These are phyloP conservation scores for Penicillium herquei DNA, from an alignment of 495 filamentous ascomycete genomes.

Conservation along the genomic window DNA sequence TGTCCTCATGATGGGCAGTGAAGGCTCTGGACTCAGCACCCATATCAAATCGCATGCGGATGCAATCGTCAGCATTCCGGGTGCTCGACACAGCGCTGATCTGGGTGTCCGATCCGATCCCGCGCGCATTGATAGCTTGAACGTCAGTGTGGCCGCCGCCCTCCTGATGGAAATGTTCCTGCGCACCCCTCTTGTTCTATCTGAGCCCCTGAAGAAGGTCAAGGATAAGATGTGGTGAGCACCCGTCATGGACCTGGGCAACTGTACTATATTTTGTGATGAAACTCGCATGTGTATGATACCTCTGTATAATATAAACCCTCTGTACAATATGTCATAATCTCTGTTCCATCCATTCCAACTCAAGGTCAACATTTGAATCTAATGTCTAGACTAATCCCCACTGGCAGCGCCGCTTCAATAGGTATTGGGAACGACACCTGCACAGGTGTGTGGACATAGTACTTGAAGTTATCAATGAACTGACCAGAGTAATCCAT, in stretches of 20 bases:
- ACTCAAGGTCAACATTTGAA: too few species aligned
- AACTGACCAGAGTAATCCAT: too few species aligned
- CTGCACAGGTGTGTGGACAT: too few species aligned
- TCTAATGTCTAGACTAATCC: too few species aligned
- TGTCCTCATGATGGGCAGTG: slow-evolving; percentile 78
- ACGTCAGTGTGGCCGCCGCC: slow-evolving; percentile 82
- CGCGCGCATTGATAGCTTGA: slow-evolving; percentile 69
- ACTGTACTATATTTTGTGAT: background rate
- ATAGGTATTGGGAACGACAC: too few species aligned
- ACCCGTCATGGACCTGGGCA: too few species aligned
- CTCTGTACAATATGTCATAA: background rate
- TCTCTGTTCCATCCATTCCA: background rate
- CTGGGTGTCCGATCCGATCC: slow-evolving; percentile 38
- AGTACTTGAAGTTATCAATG: too few species aligned
- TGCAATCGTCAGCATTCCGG: slow-evolving; percentile 53
- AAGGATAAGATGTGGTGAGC: slow-evolving; percentile 21
- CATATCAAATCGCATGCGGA: slow-evolving; percentile 64
- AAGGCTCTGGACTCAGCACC: slow-evolving; percentile 69
- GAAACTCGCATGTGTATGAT: background rate
- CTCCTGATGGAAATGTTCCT: slow-evolving; percentile 68
- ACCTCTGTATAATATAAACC: background rate
- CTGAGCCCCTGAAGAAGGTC: slow-evolving; percentile 21
- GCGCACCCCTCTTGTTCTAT: slow-evolving; percentile 38
- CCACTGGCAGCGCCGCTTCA: too few species aligned
- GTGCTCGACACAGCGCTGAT: slow-evolving; percentile 32